Conservation (phyloP, 352 stramenopile genomes). For the Lagenidium giganteum region DNA sequence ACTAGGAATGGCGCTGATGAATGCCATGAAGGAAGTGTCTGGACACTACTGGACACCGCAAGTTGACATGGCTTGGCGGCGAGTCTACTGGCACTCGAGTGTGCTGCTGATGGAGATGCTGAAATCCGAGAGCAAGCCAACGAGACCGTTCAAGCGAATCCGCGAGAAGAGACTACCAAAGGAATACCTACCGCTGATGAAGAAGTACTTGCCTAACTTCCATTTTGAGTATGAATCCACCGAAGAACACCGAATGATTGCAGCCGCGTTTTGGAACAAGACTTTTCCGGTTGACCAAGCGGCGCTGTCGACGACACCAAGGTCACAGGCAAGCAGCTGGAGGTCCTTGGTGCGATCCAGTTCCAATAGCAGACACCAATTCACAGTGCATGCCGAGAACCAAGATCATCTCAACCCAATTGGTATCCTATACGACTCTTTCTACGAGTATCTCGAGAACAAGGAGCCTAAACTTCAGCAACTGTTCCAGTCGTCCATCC, state of each 20-base stretch:
- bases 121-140: too few relatives aligned
- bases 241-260: slow-evolving; percentile 31
- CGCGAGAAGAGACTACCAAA: too few relatives aligned
- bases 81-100: slow-evolving; percentile 55
- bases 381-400: slow-evolving; percentile 40
- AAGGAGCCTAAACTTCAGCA: slow-evolving; percentile 45
- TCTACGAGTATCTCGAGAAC: slow-evolving; percentile 54
- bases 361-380: too few relatives aligned
- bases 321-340: neutral
- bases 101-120: slow-evolving; percentile 48
- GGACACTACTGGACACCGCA: slow-evolving; percentile 35
- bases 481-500: slow-evolving; percentile 49
- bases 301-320: too few relatives aligned
- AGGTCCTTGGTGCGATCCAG: too few relatives aligned
- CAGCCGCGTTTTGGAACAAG: slow-evolving; percentile 50
- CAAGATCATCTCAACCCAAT: slow-evolving; percentile 29
- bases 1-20: slow-evolving; percentile 52
- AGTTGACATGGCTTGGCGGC: slow-evolving; percentile 44
- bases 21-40: slow-evolving; percentile 52
- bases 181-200: slow-evolving; percentile 44
- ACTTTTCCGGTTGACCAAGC: slow-evolving; percentile 39
- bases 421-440: slow-evolving; percentile 42
- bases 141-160: slow-evolving; percentile 16
- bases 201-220: slow-evolving; percentile 52
- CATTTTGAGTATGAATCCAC: slow-evolving; percentile 28